Percentiles rank a stretch among this genome's conserved stretches.
phyloP scores from a whole-genome alignment of 441 rosid genomes.

The Omphalea diandra region DNA sequence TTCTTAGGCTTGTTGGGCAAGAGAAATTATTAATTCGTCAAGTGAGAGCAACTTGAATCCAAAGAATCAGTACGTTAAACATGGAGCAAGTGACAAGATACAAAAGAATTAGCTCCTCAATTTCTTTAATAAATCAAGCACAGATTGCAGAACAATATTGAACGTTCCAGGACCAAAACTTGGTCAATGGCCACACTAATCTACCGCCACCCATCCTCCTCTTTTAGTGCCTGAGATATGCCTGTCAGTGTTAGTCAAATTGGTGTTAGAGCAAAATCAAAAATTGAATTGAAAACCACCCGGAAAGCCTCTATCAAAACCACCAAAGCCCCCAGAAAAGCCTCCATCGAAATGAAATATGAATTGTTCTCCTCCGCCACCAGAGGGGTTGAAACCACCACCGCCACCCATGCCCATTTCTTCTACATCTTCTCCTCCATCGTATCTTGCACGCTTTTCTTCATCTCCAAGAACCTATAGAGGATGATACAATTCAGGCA shows the following conservation, averaged over 20 bases:
- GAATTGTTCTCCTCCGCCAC: conserved; percentile 79
- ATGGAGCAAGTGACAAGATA: not conserved
- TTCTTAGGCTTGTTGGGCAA: no score
- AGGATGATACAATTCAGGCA: conserved; percentile 20
- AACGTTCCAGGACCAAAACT: conserved; percentile 13
- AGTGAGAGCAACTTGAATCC: no score
- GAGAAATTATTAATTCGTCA: no score
- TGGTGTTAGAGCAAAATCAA: conserved; percentile 31
- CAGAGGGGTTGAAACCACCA: conserved; percentile 72
- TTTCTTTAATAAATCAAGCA: conserved; percentile 22
- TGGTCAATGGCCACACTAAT: no score
- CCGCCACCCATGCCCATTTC: conserved; percentile 83
- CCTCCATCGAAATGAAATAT: conserved; percentile 86
- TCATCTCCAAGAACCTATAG: conserved; percentile 85
- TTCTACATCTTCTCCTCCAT: conserved; percentile 96
- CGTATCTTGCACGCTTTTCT: conserved; percentile 85
- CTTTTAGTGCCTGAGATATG: conserved; percentile 9
- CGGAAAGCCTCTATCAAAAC: no score
- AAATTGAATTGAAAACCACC: conserved; percentile 67
- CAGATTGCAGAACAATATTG: conserved; percentile 19
- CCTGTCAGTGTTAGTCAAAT: conserved; percentile 17
- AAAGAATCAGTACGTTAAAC: not conserved
- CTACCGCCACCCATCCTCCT: no score
- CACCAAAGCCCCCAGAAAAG: conserved; percentile 52
- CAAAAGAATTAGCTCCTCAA: conserved; percentile 4